Conservation (phyloP, 2,329 filamentous ascomycete genomes). For the Dactylonectria estremocensis region DNA sequence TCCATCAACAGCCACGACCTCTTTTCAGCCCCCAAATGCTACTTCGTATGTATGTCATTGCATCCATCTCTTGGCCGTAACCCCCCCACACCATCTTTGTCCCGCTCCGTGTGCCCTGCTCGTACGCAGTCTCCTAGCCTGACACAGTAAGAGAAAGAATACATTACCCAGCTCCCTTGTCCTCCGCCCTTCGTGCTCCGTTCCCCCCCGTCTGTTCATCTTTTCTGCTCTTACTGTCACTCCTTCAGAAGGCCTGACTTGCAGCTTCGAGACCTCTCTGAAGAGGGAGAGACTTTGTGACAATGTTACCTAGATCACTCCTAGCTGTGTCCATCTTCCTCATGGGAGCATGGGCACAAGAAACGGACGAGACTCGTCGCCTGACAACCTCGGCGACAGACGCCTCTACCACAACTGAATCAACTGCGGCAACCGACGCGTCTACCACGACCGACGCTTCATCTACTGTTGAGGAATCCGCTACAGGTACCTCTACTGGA, state of each 20-base stretch:
- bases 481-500: conserved; percentile 37
- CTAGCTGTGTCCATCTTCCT: conserved; percentile 36
- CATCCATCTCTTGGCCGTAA: conserved; percentile 34
- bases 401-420: not conserved
- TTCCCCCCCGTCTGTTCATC: conserved; percentile 24
- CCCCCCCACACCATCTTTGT: conserved; percentile 38
- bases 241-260: conserved; percentile 22
- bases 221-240: conserved; percentile 24
- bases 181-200: conserved; percentile 4
- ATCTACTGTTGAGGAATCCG: conserved; percentile 33
- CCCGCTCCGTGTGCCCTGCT: conserved; percentile 27
- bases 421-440: not conserved
- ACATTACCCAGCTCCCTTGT: conserved; percentile 42
- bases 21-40: conserved; percentile 38
- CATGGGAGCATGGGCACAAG: conserved; percentile 37
- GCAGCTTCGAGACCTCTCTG: conserved; percentile 29
- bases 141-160: conserved; percentile 25
- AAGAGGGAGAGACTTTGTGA: conserved; percentile 25
- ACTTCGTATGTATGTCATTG: not conserved
- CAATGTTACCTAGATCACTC: conserved; percentile 41
- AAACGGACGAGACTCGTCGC: no score
- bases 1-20: conserved; percentile 22
- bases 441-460: conserved; percentile 29
- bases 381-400: conserved; percentile 17
- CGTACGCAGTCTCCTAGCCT: conserved; percentile 25